Evolutionary conservation across 2,329 filamentous ascomycete species (phyloP).

Genomic region (Xylaria sp.): DNA sequence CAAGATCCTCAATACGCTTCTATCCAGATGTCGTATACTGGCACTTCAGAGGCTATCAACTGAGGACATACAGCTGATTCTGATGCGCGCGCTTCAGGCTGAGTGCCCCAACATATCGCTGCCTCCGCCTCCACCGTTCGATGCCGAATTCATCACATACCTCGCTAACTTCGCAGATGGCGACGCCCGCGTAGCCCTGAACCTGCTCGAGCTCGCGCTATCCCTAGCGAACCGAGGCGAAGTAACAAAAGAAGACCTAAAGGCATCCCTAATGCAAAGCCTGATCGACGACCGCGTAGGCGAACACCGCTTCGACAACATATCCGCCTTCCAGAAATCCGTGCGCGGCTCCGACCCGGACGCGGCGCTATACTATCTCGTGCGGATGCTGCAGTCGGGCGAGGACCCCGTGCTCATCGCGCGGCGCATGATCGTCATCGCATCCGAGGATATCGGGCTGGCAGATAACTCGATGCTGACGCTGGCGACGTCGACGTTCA

Average conservation of each 20-base stretch:
- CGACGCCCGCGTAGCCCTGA: slow-evolving; percentile 87
- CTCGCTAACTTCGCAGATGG: slow-evolving; percentile 84
- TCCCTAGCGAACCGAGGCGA: slow-evolving; percentile 61
- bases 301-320: slow-evolving; percentile 96
- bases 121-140: slow-evolving; percentile 54
- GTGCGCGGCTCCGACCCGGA: slow-evolving; percentile 82
- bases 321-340: slow-evolving; percentile 95
- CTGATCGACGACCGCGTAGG: slow-evolving; percentile 91
- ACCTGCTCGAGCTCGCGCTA: slow-evolving; percentile 84
- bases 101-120: slow-evolving; percentile 43
- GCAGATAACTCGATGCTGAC: slow-evolving; percentile 80
- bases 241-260: slow-evolving; percentile 71
- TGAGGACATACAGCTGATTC: slow-evolving; percentile 66
- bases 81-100: slow-evolving; percentile 65
- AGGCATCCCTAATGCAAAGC: slow-evolving; percentile 79
- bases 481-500: slow-evolving; percentile 80
- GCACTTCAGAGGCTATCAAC: slow-evolving; percentile 71
- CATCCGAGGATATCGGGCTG: slow-evolving; percentile 87
- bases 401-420: slow-evolving; percentile 93
- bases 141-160: slow-evolving; percentile 72
- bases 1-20: slow-evolving; percentile 79
- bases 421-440: slow-evolving; percentile 87
- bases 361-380: slow-evolving; percentile 88
- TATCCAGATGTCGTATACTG: slow-evolving; percentile 88
- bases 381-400: slow-evolving; percentile 90